phyloP scores from a whole-genome alignment of 2,329 filamentous ascomycete species.

The Podosphaera leucotricha region DNA sequence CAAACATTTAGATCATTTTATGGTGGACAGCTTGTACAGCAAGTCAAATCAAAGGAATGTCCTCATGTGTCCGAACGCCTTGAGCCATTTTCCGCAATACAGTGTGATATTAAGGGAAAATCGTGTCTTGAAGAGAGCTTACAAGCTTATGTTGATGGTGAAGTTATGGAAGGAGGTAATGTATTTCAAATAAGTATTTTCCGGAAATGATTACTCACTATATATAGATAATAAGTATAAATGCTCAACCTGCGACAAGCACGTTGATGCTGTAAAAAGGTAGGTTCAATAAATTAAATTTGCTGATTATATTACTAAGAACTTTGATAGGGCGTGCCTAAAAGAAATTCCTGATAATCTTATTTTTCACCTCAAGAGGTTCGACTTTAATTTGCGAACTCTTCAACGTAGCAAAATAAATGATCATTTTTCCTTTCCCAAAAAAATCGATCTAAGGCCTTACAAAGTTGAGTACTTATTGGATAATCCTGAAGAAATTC shows the following conservation, averaged over 20 bases:
- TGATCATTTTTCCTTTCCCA: slow-evolving; percentile 75
- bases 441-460: slow-evolving; percentile 60
- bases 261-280: slow-evolving; percentile 85
- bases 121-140: slow-evolving; percentile 62
- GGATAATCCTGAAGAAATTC: slow-evolving; percentile 27
- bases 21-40: slow-evolving; percentile 75
- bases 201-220: neutral
- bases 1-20: slow-evolving; percentile 61
- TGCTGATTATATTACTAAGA: slow-evolving; percentile 5
- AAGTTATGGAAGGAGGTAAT: slow-evolving; percentile 75
- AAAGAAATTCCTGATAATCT: slow-evolving; percentile 85
- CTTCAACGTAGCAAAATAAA: slow-evolving; percentile 82
- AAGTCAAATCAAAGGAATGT: slow-evolving; percentile 89
- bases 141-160: slow-evolving; percentile 84
- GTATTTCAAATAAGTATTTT: slow-evolving; percentile 1
- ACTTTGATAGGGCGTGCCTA: slow-evolving; percentile 43
- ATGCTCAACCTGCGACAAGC: slow-evolving; percentile 67
- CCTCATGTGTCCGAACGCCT: slow-evolving; percentile 75
- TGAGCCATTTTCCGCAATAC: slow-evolving; percentile 83
- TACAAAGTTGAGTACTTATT: slow-evolving; percentile 76
- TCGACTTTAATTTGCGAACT: slow-evolving; percentile 57
- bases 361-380: slow-evolving; percentile 83
- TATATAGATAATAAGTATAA: slow-evolving; percentile 81
- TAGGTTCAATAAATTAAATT: slow-evolving; percentile 15
- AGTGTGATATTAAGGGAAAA: slow-evolving; percentile 92